Conservation (phyloP, 2,329 filamentous ascomycete genomes). For the Cadophora gregata region DNA sequence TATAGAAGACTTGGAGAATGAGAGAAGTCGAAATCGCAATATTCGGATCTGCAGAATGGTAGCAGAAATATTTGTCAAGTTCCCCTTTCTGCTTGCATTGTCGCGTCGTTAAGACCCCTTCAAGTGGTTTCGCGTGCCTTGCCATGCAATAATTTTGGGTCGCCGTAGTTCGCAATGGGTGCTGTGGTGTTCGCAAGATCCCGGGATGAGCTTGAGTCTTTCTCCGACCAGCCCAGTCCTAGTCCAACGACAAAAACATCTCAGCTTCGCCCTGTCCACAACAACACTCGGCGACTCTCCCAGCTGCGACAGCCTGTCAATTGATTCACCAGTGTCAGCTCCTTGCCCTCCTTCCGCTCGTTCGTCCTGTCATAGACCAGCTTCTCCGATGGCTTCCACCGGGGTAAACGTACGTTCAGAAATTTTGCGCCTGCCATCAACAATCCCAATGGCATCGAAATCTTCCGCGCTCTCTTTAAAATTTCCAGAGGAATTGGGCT, state of each 20-base stretch:
- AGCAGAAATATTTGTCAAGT: background rate
- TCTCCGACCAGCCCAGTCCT: conserved; percentile 23
- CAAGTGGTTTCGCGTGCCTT: conserved; percentile 14
- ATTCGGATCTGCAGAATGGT: background rate
- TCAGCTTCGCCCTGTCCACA: conserved; percentile 35
- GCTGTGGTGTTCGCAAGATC: conserved; percentile 20
- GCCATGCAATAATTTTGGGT: conserved; percentile 15
- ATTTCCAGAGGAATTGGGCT: background rate
- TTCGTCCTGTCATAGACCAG: conserved; percentile 26
- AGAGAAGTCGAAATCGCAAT: background rate
- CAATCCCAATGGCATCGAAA: conserved; percentile 7
- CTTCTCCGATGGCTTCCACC: conserved; percentile 49
- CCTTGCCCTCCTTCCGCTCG: conserved; percentile 23
- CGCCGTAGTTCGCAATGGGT: conserved; percentile 16
- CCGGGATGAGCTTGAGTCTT: conserved; percentile 23
- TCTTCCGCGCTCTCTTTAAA: background rate
- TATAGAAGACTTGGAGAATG: background rate
- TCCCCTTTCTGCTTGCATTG: conserved; percentile 9
- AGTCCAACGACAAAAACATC: conserved; percentile 32
- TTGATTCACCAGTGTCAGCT: conserved; percentile 33
- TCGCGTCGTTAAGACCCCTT: conserved; percentile 23
- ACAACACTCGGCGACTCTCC: conserved; percentile 30
- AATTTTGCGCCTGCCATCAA: conserved; percentile 29
- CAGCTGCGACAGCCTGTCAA: conserved; percentile 39
- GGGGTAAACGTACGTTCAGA: conserved; percentile 57